Evolutionary conservation across 345 rosid genomes (phyloP), one percentile per base, ranked within the genome.

Genomic region (Trapa bicornis): DNA sequence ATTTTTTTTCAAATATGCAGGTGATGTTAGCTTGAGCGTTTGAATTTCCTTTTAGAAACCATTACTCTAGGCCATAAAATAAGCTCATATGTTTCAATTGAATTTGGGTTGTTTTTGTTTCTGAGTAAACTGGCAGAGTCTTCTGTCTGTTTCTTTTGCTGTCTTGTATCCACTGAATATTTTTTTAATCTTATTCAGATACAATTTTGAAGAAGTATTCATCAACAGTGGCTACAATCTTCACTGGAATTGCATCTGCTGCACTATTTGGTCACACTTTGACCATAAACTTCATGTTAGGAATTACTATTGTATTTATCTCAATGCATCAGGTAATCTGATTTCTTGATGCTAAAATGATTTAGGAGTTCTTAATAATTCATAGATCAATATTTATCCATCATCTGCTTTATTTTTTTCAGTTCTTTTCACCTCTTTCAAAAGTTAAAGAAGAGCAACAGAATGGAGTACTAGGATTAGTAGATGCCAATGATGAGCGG

Each of bases 191-290:
- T 58, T 43, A 66, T 77, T 69, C 86, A 93, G 99, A 93, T 79
- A 87, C 98, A 75, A 93, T 93, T 72, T 80, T 93, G 86, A 93
- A 93, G 89, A 93, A 93, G 79, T 93, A 93, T 83, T 93, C 97
- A 37, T 93, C 98, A 8, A 88, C 98, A 42, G 96, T 93, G 47
- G 98, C 98, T 35, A 93, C 98, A 65, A 93, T 93, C 80, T 93
- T 93, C 82, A 93, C 98, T 0, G 97, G 98, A 70, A 79, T 93
- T 76, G 96, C 97, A 74, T 93, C 98, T 80, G 96, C 96, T 29
- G 85, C 76, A 2, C 76, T 93, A 74, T 93, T 93, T 79, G 98
- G 98, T 77, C 98, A 93, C 81, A 81, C 73, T 54, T 78, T 93
- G 78, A 93, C 98, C 5, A 82, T 90, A 73, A 93, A 93, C 78